Evolutionary conservation across 2,329 filamentous ascomycete genomes (phyloP).

Genomic region (Ophiostoma sp.): DNA sequence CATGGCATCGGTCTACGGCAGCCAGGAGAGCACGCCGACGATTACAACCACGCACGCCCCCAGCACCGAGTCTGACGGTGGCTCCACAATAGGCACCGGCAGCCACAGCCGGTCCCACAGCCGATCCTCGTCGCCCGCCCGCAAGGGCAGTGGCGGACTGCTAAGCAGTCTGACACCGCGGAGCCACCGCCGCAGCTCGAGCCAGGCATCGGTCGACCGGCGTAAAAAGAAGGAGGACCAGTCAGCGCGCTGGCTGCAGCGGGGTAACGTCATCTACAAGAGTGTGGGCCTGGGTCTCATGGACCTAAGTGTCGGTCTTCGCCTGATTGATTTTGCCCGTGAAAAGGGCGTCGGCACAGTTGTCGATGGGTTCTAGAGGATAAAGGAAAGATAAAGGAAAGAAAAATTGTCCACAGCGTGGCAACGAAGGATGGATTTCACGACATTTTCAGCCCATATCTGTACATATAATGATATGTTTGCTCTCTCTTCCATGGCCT

Average conservation of each 20-base stretch:
- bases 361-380: conserved; percentile 52
- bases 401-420: background rate
- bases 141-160: conserved; percentile 20
- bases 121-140: conserved; percentile 21
- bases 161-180: conserved; percentile 28
- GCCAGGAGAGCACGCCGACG: conserved; percentile 9
- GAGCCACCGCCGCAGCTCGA: conserved; percentile 37
- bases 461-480: background rate
- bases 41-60: background rate
- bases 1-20: conserved; percentile 26
- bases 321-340: conserved; percentile 57
- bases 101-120: conserved; percentile 11
- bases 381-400: background rate
- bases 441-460: background rate
- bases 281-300: conserved; percentile 66
- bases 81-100: background rate
- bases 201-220: conserved; percentile 33
- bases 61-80: conserved; percentile 26
- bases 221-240: conserved; percentile 46
- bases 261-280: conserved; percentile 68
- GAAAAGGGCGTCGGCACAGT: conserved; percentile 55
- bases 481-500: background rate
- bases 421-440: background rate
- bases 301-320: conserved; percentile 63
- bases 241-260: conserved; percentile 57